phyloP scores from a whole-genome alignment of 2,329 filamentous ascomycete genomes.

The Neonectria coccinea region DNA sequence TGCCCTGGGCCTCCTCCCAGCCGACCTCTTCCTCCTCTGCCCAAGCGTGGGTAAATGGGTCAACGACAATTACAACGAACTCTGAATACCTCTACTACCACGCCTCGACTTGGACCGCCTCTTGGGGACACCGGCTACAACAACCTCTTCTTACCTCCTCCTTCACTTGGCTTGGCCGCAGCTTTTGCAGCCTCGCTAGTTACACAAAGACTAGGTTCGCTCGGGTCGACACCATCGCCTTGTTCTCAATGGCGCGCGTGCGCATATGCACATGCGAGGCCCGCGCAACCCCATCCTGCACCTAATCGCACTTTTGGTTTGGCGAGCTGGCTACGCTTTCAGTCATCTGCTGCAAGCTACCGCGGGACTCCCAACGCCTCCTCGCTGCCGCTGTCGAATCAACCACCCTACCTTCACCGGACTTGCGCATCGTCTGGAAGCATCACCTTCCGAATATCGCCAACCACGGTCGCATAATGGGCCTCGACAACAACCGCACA shows the following conservation, averaged over 20 bases:
- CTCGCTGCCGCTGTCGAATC: constrained; percentile 37
- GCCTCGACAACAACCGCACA: constrained; percentile 29
- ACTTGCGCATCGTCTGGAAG: constrained; percentile 23
- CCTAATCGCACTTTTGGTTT: constrained; percentile 34
- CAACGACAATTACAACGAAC: constrained; percentile 24
- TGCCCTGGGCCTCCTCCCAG: constrained; percentile 75
- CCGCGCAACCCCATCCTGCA: constrained; percentile 39
- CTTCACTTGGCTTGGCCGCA: constrained; percentile 15
- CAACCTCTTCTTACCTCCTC: constrained; percentile 11
- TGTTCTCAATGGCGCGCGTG: constrained; percentile 36
- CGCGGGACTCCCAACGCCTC: constrained; percentile 11
- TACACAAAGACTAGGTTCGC: constrained; percentile 39
- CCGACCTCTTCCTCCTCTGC: constrained; percentile 73
- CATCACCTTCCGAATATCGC: constrained; percentile 15
- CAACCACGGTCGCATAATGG: constrained; percentile 22
- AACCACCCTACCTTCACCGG: constrained; percentile 38
- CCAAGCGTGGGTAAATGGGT: constrained; percentile 65
- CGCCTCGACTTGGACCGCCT: constrained; percentile 25
- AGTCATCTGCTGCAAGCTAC: constrained; percentile 27
- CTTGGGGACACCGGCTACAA: constrained; percentile 26
- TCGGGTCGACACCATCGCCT: constrained; percentile 31
- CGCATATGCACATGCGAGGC: constrained; percentile 41
- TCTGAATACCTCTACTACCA: constrained; percentile 15
- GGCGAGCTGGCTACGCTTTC: constrained; percentile 32
- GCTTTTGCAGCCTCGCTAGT: constrained; percentile 27